A percentile compares a stretch with the other conserved stretches of the same genome.
Conservation (phyloP, 257 asterid genomes). For the Capsicum pubescens region DNA sequence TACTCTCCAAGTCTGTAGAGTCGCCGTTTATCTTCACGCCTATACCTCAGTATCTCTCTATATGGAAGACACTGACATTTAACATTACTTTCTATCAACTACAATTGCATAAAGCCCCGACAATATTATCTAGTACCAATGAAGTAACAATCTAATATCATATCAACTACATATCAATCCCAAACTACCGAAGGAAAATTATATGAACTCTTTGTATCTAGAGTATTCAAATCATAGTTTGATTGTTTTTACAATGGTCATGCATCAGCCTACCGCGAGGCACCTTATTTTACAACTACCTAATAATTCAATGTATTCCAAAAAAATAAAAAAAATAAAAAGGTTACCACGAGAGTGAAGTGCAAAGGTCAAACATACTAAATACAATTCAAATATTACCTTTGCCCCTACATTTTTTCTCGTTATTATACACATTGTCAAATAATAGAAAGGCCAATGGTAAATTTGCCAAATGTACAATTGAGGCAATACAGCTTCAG, state of each 20-base stretch:
- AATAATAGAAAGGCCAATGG: background rate
- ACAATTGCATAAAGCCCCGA: background rate
- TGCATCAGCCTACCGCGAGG: background rate
- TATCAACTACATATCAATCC: background rate
- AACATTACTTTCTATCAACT: background rate
- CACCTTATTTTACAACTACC: background rate
- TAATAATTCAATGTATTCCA: background rate
- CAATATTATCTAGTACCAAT: background rate
- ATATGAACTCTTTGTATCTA: background rate
- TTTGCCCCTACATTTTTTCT: background rate
- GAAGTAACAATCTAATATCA: background rate
- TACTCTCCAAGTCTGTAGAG: background rate
- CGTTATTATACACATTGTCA: background rate
- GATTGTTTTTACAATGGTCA: background rate
- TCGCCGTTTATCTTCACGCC: background rate
- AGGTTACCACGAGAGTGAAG: background rate
- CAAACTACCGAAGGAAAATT: background rate
- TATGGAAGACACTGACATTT: no score
- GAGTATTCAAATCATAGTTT: background rate
- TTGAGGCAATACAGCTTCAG: background rate
- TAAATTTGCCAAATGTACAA: background rate
- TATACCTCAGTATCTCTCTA: background rate
- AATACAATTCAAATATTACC: background rate
- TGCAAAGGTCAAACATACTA: background rate
- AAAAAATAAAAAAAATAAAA: no score